Evolutionary conservation across 1,139 yeast species (phyloP).

Genomic region (Taphrina betulina): DNA sequence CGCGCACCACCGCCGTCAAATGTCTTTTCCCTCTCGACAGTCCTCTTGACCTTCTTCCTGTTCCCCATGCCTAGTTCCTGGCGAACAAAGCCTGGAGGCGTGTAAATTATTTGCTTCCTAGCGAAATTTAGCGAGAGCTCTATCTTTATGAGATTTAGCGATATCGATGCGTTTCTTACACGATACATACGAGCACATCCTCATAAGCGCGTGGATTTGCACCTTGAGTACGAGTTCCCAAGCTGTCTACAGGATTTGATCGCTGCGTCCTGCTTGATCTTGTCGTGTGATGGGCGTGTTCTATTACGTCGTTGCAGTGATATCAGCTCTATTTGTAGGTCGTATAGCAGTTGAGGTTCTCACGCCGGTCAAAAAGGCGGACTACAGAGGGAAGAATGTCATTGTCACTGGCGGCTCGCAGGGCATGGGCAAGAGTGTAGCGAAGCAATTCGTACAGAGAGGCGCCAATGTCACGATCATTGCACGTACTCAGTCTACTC

Average conservation of each 20-base stretch:
- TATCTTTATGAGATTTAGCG: no score
- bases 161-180: no score
- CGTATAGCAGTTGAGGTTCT: constrained; percentile 8
- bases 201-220: no score
- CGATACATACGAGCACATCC: no score
- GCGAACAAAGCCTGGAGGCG: no score
- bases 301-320: neutral
- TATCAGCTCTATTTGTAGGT: neutral
- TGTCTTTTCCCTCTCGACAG: constrained; percentile 8
- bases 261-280: no score
- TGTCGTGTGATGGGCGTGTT: no score
- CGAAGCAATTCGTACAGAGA: constrained; percentile 54
- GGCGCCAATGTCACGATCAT: constrained; percentile 71
- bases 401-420: constrained; percentile 95
- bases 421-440: constrained; percentile 84
- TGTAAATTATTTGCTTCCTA: no score
- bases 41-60: constrained; percentile 13
- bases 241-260: no score
- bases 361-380: constrained; percentile 9
- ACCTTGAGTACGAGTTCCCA: no score
- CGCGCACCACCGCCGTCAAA: constrained; percentile 31
- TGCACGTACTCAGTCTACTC: constrained; percentile 66
- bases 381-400: constrained; percentile 49
- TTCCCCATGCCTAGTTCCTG: constrained; percentile 14
- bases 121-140: no score